phyloP scores from a whole-genome alignment of 148 eudicot genomes.

The Chenopodium berlandieri region DNA sequence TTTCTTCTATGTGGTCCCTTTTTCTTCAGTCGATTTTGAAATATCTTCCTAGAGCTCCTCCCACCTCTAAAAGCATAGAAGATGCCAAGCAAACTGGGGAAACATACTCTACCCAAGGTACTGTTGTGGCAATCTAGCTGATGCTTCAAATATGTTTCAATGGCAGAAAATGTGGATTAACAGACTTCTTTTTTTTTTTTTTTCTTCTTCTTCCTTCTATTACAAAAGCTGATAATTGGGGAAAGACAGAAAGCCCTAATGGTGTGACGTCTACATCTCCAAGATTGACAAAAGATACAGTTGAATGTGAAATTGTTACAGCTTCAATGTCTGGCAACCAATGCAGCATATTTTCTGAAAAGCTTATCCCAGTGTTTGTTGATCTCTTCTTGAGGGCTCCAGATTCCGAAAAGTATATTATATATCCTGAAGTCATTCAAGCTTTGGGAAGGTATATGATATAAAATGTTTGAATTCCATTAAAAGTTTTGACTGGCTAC shows the following conservation, averaged over 20 bases:
- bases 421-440: constrained; percentile 70
- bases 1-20: constrained; percentile 72
- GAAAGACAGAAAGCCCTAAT: constrained; percentile 36
- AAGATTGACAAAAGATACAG: constrained; percentile 29
- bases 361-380: constrained; percentile 70
- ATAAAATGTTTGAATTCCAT: neutral
- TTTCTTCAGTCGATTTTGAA: constrained; percentile 61
- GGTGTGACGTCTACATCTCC: constrained; percentile 37
- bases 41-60: constrained; percentile 62
- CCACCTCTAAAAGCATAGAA: constrained; percentile 42
- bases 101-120: constrained; percentile 40
- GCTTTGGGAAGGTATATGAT: constrained; percentile 70
- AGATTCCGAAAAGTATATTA: constrained; percentile 50
- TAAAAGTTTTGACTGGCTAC: neutral
- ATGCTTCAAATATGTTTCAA: constrained; percentile 3
- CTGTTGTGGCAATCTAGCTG: constrained; percentile 13
- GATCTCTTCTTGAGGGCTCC: constrained; percentile 80
- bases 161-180: neutral
- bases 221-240: constrained; percentile 36
- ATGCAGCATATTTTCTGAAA: constrained; percentile 69
- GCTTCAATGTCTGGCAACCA: constrained; percentile 31
- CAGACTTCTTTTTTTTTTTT: neutral
- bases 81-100: constrained; percentile 36
- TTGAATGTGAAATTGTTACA: constrained; percentile 26
- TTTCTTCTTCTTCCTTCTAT: neutral